Evolutionary conservation across 1,139 yeast genomes (phyloP), one percentile per base, ranked within the genome.

Genomic region (Suhomyces kunorum): DNA sequence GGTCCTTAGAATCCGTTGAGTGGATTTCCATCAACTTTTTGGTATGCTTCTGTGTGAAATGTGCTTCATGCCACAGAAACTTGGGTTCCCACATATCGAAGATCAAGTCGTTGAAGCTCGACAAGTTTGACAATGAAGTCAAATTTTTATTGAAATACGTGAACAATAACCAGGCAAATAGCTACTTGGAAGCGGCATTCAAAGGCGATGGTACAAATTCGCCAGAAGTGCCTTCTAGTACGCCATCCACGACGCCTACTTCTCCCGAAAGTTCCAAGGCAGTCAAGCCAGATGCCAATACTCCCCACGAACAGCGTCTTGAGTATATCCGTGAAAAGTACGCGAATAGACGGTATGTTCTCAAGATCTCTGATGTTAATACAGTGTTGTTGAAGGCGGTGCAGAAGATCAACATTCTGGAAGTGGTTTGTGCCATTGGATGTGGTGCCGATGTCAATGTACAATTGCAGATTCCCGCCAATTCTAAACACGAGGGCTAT

Each of bases 11-110:
- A 8, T 65, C 75, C 23, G 95, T 87, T 8, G 97, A 89, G 53
- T 90, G 97, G 97, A 77, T 90, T 5, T 86, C 96, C 0, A 71
- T 88, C 47, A 90, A 87, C 54, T 64, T 84, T 36, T 64, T 88
- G 42, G 80, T 81, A 17, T 78, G 85, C 8, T 70, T 90, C 29
- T 90, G 98, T 61, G 82, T 88, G 29, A 81, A 83, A 35, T 90
- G 98, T 55, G 83, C 96, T 0, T 75, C 81, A 2, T 68, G 75
- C 32, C 83, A 78, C 50, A 55, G 83, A 36, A 67, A 68, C 34
- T 59, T 78, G 49, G 83, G 83, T 0, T 67, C 80, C 3, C 75
- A 72, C 43, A 63, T 78, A 8, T 66, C 80, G 7, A 75, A 71
- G 48, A 74, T 78, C 7, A 61, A 68, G 41, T 77, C 82, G 2